Evolutionary conservation across 257 asterid genomes (phyloP), one percentile per base, ranked within the genome.

Genomic region (Schizonepeta tenuifolia): DNA sequence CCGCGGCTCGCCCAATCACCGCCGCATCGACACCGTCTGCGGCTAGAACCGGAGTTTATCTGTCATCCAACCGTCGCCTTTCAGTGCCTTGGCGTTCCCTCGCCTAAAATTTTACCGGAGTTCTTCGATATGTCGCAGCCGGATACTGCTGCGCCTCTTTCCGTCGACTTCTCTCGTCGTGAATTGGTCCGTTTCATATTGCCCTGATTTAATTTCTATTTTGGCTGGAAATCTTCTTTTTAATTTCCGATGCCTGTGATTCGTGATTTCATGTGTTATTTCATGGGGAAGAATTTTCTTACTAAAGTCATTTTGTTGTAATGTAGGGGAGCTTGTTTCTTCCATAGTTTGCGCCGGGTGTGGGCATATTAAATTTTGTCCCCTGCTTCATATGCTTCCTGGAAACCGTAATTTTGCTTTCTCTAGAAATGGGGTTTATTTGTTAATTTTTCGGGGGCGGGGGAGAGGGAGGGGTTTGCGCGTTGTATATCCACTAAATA

Each of bases 141-240:
- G 44, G 56, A 51, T 31, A 18, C 77, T 20, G 72, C 62, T 21
- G 24, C 82, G 28, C 69, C 85, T 40, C 40, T 79, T 11, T 59
- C 81, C 43, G 24, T 83, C 70, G 80, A 84, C 49, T 68, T 78
- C 62, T 81, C 88, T 57, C 86, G 86, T 36, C 75, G 80, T 20
- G 86, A 84, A 53, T 84, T 86, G 75, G 88, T 84, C n/a, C 9
- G 82, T 72, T 58, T 15, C 9, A 64, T 59, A 49, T 44, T 65
- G 8, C 28, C 66, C 47, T 62, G 12, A 47, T 68, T 65, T 21
- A 3, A 0, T 64, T 21, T 38, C 8, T 59, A 8, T 40, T 66
- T 41, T 3, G 2, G 14, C 24, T 63, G 40, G 21, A 58, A 18
- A 24, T 1, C 36, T 12, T 35, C 5, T 74, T 58, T 28, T 38